These are phyloP conservation scores for Alloteropsis semialata DNA, from an alignment of 176 grass and related monocot genomes.

Conservation along the genomic window DNA sequence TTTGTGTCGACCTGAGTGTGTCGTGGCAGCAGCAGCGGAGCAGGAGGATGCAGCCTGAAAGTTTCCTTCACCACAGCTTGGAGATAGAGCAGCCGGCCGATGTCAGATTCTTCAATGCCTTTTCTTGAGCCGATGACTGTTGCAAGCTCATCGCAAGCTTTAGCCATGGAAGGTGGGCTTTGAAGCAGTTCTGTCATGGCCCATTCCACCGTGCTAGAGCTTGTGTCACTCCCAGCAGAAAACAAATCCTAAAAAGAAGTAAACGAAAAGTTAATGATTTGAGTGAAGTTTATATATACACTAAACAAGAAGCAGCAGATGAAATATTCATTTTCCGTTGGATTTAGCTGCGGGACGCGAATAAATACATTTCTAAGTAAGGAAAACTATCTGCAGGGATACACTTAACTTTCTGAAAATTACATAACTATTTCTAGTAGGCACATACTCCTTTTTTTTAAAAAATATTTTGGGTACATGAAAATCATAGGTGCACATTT, in stretches of 20 bases:
- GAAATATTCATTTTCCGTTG: not conserved
- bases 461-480: no score
- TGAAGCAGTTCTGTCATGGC: slow-evolving; percentile 49
- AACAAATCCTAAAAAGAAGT: slow-evolving; percentile 40
- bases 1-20: not conserved
- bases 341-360: not conserved
- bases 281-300: not conserved
- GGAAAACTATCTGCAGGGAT: no score
- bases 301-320: not conserved
- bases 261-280: not conserved
- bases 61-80: slow-evolving; percentile 53
- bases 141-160: slow-evolving; percentile 26
- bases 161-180: slow-evolving; percentile 29
- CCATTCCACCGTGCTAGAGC: slow-evolving; percentile 47
- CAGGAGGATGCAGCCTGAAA: slow-evolving; percentile 37
- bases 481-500: no score
- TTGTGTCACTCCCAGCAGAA: slow-evolving; percentile 43
- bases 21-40: slow-evolving; percentile 29
- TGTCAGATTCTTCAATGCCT: slow-evolving; percentile 37
- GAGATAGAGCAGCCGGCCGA: slow-evolving; percentile 32
- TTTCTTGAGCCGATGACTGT: not conserved
- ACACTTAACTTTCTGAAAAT: no score
- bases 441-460: no score
- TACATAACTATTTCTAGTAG: no score
- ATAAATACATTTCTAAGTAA: no score